Base-by-base conservation (phyloP, 2,329 filamentous ascomycete species). In the Aschersonia sp. region DNA sequence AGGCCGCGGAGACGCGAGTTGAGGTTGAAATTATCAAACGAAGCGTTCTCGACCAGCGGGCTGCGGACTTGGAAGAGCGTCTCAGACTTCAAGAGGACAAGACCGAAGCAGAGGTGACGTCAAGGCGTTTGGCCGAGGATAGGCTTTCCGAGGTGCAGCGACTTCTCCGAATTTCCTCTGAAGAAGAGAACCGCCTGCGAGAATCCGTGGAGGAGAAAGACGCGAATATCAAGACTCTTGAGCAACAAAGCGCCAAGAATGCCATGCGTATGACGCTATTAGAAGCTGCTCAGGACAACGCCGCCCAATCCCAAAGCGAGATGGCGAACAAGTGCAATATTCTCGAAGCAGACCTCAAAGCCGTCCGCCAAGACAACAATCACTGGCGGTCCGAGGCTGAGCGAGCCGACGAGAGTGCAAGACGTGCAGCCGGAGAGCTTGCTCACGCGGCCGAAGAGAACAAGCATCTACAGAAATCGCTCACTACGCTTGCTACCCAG, bases 401-500 rank as follows among this genome's bases (percentile, higher is more conserved):
- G 56, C 71, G 73, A 30, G 71, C 73, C 6, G 69, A 75, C 30
- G 73, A 79, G 47, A 62, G 68, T 14, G 68, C 70, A 42, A 68
- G 70, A 42, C 68, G 71, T 47, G 68, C 69, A 52, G 66, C 68
- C 37, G 67, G 68, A 43, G 75, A 78, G 39, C 61, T 77, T 29
- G 59, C 64, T 10, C 65, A 73, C 41, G 65, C 68, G 2, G 54
- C 70, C 8, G 71, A 73, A 6, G 75, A 79, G 58, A 88, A 86
- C 55, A 86, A 83, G 62, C 81, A 83, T 53, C 70, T 96, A 49
- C 80, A 81, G 55, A 80, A 78, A 59, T 80, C 81, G 32, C 78
- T 94, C 49, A 78, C 82, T 51, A 82, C 80, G 29, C 72, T 95
- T 48, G 79, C 81, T 52, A 76, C 76, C 43, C 88, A 94, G 60